Evolutionary conservation across 768 basidiomycete genomes (phyloP).

Genomic region (Podaxis sp.): DNA sequence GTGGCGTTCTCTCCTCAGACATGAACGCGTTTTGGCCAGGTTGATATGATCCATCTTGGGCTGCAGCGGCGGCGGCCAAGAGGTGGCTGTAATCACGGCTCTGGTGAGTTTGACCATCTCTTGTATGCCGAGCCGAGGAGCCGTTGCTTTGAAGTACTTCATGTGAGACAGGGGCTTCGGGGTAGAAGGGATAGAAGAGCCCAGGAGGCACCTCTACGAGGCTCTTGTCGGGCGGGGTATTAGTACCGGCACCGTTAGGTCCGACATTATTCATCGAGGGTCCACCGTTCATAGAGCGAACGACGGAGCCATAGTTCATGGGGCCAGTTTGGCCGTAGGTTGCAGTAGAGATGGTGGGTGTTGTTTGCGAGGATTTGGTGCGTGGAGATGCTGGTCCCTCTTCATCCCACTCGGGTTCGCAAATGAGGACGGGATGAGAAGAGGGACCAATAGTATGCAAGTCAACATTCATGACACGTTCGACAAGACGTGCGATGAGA

Average conservation of each 20-base stretch:
- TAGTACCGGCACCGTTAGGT: conserved; percentile 25
- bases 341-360: conserved; percentile 34
- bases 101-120: background rate
- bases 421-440: conserved; percentile 38
- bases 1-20: conserved; percentile 55
- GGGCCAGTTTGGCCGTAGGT: conserved; percentile 16
- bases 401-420: conserved; percentile 55
- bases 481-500: conserved; percentile 78
- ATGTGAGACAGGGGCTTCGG: conserved; percentile 33
- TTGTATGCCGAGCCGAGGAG: conserved; percentile 14
- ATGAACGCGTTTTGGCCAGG: conserved; percentile 58
- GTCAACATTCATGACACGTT: conserved; percentile 72
- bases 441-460: conserved; percentile 54
- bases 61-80: conserved; percentile 54
- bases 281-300: conserved; percentile 25
- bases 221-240: conserved; percentile 34
- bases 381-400: conserved; percentile 29
- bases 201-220: conserved; percentile 66
- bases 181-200: conserved; percentile 77
- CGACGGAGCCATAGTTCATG: conserved; percentile 32
- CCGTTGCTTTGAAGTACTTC: conserved; percentile 7
- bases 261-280: conserved; percentile 20
- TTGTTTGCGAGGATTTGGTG: conserved; percentile 35
- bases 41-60: conserved; percentile 49
- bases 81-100: conserved; percentile 46